Evolutionary conservation across 768 basidiomycete genomes (phyloP), one percentile per base, ranked within the genome.

Genomic region (Boletales sp.): DNA sequence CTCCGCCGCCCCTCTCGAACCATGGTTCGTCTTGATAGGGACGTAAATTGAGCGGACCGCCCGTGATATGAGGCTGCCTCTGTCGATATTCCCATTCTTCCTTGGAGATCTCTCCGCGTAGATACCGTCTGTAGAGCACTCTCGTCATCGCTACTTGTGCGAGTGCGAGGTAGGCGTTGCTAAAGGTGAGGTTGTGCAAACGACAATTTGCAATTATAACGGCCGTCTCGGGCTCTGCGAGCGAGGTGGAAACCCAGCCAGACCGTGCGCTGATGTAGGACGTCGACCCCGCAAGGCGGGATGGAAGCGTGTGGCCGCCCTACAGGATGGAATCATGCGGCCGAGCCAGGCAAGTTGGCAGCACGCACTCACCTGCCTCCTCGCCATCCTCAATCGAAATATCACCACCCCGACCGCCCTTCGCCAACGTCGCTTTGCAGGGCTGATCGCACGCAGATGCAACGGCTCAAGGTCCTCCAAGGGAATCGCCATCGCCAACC

Each of bases 251-350:
- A 13, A 60, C 46, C 9, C 31, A 30, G 40, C 60, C 61, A 25
- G 74, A 74, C 19, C 57, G 58, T 21, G 78, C 71, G 17, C 76
- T 74, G 0, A 67, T 72, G 41, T 61, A 64, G 11, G 60, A 55
- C 2, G 76, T 76, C 8, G 58, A 44, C 36, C 61, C 54, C 3
- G 72, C 70, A 21, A 71, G 50, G 11, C 60, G 72, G 36, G 74
- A 66, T 2, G 79, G 79, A 5, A 81, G 64, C 0, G 76, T 76
- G 38, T 81, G 79, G 3, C 80, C 80, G 17, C 80, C 80, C 80
- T 82, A 25, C 25, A 15, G 17, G 25, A 21, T 18, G 21, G 14
- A n/a, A 57, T 32, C 78, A 69, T 7, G 25, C 25, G 7, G 7
- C 25, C 25, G 25, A 28, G 25, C 25, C 5, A 28, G 25, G 7